Evolutionary conservation across 805 yeast species (phyloP).

Genomic region (Candida odintsovae): DNA sequence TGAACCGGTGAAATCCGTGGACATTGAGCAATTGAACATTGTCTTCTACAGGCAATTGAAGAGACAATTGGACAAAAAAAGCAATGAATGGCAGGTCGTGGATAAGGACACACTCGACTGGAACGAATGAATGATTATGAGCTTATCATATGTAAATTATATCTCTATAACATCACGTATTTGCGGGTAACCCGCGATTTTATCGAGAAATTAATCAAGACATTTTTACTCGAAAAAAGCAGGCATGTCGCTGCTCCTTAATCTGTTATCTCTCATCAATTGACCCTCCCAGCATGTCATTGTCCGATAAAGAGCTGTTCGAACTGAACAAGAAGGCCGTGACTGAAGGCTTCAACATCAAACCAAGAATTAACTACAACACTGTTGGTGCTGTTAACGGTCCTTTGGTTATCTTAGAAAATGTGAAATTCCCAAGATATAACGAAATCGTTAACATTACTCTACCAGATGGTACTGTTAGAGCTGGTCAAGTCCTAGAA

Average conservation of each 20-base stretch:
- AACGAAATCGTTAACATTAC: slow-evolving; percentile 97
- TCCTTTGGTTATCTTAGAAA: slow-evolving; percentile 87
- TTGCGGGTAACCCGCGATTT: background rate
- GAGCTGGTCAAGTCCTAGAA: slow-evolving; percentile 98
- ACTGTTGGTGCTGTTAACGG: slow-evolving; percentile 99
- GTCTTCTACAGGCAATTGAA: background rate
- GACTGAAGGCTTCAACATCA: slow-evolving; percentile 82
- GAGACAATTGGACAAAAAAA: slow-evolving; percentile 5
- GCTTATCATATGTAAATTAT: no score
- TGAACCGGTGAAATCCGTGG: background rate
- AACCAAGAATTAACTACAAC: slow-evolving; percentile 89
- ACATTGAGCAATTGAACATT: background rate
- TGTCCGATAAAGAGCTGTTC: slow-evolving; percentile 36
- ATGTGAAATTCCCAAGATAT: slow-evolving; percentile 83
- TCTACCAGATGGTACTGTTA: slow-evolving; percentile 86
- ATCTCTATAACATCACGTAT: no score
- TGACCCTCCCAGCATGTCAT: slow-evolving; percentile 9
- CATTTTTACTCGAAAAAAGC: background rate
- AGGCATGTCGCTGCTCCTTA: background rate
- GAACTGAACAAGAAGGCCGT: slow-evolving; percentile 90
- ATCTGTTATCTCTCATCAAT: background rate
- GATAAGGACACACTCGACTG: slow-evolving; percentile 10
- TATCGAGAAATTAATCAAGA: background rate
- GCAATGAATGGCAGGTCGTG: slow-evolving; percentile 24
- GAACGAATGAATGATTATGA: slow-evolving; percentile 3